A percentile compares a stretch with the other conserved stretches of the same genome.
phyloP scores from a whole-genome alignment of 169 alveolate genomes.

The Hammondia hammondi region DNA sequence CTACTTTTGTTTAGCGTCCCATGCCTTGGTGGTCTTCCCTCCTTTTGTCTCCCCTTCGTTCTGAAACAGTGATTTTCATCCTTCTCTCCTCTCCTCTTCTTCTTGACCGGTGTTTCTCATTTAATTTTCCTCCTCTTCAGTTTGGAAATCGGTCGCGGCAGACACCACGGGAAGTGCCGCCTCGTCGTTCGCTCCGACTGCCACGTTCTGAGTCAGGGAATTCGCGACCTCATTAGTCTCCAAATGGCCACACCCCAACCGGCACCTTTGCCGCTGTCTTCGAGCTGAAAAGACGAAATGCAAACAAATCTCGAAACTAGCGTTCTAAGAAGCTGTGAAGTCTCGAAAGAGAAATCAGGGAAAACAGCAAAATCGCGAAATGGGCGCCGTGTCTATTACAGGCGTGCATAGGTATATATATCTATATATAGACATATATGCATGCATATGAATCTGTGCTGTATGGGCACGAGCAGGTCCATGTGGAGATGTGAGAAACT shows the following conservation, averaged over 20 bases:
- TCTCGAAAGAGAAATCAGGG: no score
- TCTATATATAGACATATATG: no score
- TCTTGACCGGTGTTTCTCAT: neutral
- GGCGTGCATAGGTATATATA: no score
- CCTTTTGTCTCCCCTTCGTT: neutral
- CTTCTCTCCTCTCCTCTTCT: neutral
- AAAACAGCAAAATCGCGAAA: no score
- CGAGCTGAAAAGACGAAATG: neutral
- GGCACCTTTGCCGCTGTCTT: neutral
- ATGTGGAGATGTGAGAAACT: no score
- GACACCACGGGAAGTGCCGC: conserved; percentile 29
- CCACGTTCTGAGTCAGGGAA: conserved; percentile 17
- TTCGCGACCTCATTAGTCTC: neutral
- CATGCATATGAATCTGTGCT: no score
- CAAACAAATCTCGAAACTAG: neutral
- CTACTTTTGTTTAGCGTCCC: neutral
- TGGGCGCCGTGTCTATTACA: no score
- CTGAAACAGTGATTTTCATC: neutral
- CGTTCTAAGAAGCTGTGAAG: no score
- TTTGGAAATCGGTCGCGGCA: conserved; percentile 6
- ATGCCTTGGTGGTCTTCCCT: neutral
- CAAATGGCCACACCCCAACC: conserved; percentile 26
- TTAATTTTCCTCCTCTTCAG: neutral
- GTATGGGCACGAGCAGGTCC: no score
- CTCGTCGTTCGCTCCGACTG: conserved; percentile 27